Evolutionary conservation across 1,284 basidiomycete species (phyloP).

Genomic region (Ganoderma meredithae): DNA sequence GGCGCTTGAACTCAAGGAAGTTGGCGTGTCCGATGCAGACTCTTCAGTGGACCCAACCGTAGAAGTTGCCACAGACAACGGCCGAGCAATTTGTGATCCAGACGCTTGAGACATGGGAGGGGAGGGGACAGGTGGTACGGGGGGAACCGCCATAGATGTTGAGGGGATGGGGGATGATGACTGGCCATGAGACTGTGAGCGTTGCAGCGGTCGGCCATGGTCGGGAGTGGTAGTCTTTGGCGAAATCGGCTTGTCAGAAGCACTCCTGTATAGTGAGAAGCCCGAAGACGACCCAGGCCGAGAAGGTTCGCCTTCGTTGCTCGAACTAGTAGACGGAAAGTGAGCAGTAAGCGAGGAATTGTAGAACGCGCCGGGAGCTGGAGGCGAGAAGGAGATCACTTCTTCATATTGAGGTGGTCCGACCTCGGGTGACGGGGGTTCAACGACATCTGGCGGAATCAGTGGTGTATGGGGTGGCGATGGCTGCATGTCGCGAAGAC

Average conservation of each 20-base stretch:
- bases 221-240: constrained; percentile 16
- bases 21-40: constrained; percentile 3
- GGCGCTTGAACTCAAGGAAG: constrained; percentile 6
- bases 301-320: constrained; percentile 6
- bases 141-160: constrained; percentile 14
- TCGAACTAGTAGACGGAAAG: constrained; percentile 1
- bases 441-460: constrained; percentile 6
- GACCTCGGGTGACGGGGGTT: constrained; percentile 1
- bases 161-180: constrained; percentile 6
- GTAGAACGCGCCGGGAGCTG: constrained; percentile 20
- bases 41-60: constrained; percentile 24
- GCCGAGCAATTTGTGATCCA: constrained; percentile 1
- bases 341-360: constrained; percentile 16
- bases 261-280: constrained; percentile 22
- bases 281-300: constrained; percentile 7
- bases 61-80: constrained; percentile 16
- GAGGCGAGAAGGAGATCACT: constrained; percentile 20
- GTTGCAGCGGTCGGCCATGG: constrained; percentile 10
- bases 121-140: constrained; percentile 9
- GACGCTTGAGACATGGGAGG: constrained; percentile 6
- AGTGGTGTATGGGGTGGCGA: background rate
- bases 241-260: constrained; percentile 26
- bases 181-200: constrained; percentile 28
- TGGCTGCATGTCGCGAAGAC: constrained; percentile 2
- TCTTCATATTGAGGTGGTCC: constrained; percentile 32